Conservation (phyloP, 2,329 filamentous ascomycete species). For the Pseudonectria foliicola region DNA sequence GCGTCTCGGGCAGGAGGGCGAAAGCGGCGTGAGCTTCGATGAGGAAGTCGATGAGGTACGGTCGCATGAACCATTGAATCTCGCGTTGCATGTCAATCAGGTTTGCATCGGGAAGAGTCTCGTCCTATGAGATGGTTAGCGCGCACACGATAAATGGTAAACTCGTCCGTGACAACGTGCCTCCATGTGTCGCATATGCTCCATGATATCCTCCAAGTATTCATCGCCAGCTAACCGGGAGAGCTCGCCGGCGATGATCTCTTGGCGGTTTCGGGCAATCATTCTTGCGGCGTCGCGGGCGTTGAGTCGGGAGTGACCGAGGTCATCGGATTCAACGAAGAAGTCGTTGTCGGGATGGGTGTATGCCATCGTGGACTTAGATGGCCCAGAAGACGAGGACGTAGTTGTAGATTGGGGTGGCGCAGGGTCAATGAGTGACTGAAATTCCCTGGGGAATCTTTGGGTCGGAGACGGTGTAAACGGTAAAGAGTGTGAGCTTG, state of each 20-base stretch:
- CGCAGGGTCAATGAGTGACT: slow-evolving; percentile 37
- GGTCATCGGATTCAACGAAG: slow-evolving; percentile 51
- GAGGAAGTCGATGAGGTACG: slow-evolving; percentile 95
- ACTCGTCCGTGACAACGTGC: slow-evolving; percentile 31
- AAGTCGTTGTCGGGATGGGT: slow-evolving; percentile 38
- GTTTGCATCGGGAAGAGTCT: slow-evolving; percentile 91
- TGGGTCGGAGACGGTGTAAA: slow-evolving; percentile 31
- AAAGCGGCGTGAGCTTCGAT: slow-evolving; percentile 96
- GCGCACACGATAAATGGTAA: too few species aligned
- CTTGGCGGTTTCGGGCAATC: slow-evolving; percentile 74
- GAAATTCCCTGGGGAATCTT: slow-evolving; percentile 49
- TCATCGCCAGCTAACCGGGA: slow-evolving; percentile 80
- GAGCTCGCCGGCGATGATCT: slow-evolving; percentile 81
- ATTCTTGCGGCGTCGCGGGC: slow-evolving; percentile 70
- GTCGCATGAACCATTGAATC: slow-evolving; percentile 99
- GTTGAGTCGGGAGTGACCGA: slow-evolving; percentile 49
- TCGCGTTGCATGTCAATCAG: slow-evolving; percentile 98
- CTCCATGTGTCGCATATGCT: slow-evolving; percentile 96
- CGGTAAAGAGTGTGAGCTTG: slow-evolving; percentile 31
- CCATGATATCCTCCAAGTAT: slow-evolving; percentile 89
- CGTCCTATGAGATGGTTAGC: slow-evolving; percentile 43
- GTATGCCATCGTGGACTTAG: slow-evolving; percentile 43
- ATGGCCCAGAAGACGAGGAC: slow-evolving; percentile 9
- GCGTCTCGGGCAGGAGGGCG: slow-evolving; percentile 84
- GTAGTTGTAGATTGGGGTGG: slow-evolving; percentile 17